Conservation (phyloP, 1,284 basidiomycete species). For the Austroboletus novae-zelandiae region DNA sequence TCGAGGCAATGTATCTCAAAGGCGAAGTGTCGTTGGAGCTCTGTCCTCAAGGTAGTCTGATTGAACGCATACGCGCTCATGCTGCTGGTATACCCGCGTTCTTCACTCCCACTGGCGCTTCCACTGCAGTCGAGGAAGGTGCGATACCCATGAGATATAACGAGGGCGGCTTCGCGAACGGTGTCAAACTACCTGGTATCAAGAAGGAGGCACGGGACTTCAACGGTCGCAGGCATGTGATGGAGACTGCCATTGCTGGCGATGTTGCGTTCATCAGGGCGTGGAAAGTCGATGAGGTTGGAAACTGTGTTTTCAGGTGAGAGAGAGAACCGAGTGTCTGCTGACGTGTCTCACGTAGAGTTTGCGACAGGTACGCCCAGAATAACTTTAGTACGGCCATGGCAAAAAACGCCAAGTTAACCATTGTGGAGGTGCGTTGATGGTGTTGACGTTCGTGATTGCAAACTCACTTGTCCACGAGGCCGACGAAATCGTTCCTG, state of each 20-base stretch:
- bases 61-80: conserved; percentile 88
- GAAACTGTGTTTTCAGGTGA: conserved; percentile 83
- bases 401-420: conserved; percentile 87
- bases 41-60: conserved; percentile 88
- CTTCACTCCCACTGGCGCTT: conserved; percentile 93
- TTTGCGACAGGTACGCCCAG: conserved; percentile 68
- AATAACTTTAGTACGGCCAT: conserved; percentile 88
- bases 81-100: conserved; percentile 96
- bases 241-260: conserved; percentile 85
- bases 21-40: conserved; percentile 86
- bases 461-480: conserved; percentile 27
- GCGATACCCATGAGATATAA: conserved; percentile 76
- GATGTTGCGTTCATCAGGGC: conserved; percentile 90
- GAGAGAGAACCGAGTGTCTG: not conserved
- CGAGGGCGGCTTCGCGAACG: conserved; percentile 60
- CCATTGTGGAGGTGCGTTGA: conserved; percentile 79
- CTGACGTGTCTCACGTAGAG: not conserved
- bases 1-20: conserved; percentile 74
- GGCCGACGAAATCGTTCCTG: conserved; percentile 91
- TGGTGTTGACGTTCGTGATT: not conserved
- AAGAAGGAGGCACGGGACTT: conserved; percentile 82
- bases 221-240: conserved; percentile 79
- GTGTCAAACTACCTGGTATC: conserved; percentile 67
- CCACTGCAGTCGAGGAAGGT: conserved; percentile 80
- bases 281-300: conserved; percentile 93